Conservation (phyloP, 345 rosid genomes). For the Geranium rotundifolium region DNA sequence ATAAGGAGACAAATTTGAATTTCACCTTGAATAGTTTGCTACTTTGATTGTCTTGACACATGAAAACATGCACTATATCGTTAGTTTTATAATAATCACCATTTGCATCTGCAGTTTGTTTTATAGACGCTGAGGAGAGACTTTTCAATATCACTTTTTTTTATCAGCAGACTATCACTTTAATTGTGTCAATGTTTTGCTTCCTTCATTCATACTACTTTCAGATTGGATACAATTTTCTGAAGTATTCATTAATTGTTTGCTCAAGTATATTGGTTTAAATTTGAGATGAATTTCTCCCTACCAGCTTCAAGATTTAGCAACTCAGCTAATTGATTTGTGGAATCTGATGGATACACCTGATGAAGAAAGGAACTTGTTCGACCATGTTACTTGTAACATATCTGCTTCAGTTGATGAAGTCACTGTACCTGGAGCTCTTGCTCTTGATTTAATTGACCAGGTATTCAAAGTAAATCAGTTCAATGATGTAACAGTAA, state of each 20-base stretch:
- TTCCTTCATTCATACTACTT: not conserved
- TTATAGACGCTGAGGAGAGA: too few relatives aligned
- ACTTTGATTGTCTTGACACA: too few relatives aligned
- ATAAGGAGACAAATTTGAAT: too few relatives aligned
- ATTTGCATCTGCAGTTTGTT: too few relatives aligned
- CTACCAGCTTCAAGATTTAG: constrained; percentile 87
- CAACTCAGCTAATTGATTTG: constrained; percentile 70
- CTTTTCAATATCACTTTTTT: too few relatives aligned
- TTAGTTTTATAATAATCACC: too few relatives aligned
- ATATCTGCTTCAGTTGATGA: constrained; percentile 74
- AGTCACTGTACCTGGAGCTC: constrained; percentile 71
- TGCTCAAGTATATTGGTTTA: not conserved
- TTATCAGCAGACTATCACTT: too few relatives aligned
- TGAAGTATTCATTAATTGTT: not conserved
- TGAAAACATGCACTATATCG: too few relatives aligned
- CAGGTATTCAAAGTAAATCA: constrained; percentile 32
- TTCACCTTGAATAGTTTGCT: too few relatives aligned
- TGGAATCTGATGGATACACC: constrained; percentile 99
- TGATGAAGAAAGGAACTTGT: constrained; percentile 68
- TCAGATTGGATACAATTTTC: not conserved
- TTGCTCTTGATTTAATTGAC: constrained; percentile 78
- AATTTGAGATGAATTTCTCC: constrained; percentile 7
- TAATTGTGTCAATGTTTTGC: too few relatives aligned
- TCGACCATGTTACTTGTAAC: constrained; percentile 83
- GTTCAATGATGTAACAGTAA: too few relatives aligned